These are phyloP conservation scores for Aphanomyces invadans DNA, from an alignment of 352 stramenopile species.

Conservation along the genomic window DNA sequence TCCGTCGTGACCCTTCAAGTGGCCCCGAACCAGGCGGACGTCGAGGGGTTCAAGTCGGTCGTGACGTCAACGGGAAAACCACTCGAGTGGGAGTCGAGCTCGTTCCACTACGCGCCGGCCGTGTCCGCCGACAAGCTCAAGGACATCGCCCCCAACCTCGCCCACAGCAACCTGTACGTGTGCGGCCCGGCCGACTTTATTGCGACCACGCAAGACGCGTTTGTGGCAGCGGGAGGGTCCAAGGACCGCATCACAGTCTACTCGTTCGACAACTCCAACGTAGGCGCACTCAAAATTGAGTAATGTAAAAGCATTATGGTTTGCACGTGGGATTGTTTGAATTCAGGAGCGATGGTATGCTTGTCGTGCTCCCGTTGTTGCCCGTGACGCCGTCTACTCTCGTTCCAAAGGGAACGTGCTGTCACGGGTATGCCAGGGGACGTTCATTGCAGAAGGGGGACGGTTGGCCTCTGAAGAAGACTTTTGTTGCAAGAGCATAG, in stretches of 20 bases:
- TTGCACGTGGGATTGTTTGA: neutral
- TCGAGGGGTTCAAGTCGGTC: neutral
- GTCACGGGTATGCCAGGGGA: too few species aligned
- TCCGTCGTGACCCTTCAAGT: neutral
- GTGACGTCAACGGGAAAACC: neutral
- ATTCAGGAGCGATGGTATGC: neutral
- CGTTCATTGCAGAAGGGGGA: too few species aligned
- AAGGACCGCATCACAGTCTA: constrained; percentile 2
- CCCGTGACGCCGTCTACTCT: too few species aligned
- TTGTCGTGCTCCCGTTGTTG: neutral
- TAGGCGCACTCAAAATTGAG: neutral
- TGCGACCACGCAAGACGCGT: neutral
- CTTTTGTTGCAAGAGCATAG: too few species aligned
- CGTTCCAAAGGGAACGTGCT: too few species aligned
- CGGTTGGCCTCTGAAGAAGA: too few species aligned
- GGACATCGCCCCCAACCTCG: neutral
- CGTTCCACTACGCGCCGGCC: neutral
- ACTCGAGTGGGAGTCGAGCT: neutral
- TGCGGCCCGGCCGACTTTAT: neutral
- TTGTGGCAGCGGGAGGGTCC: neutral
- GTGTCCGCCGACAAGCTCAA: neutral
- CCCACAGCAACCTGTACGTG: neutral
- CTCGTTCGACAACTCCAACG: constrained; percentile 6
- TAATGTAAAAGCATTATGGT: neutral
- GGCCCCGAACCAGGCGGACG: neutral